Evolutionary conservation across 1,284 basidiomycete species (phyloP).

Genomic region (Cryptococcus hybrid): DNA sequence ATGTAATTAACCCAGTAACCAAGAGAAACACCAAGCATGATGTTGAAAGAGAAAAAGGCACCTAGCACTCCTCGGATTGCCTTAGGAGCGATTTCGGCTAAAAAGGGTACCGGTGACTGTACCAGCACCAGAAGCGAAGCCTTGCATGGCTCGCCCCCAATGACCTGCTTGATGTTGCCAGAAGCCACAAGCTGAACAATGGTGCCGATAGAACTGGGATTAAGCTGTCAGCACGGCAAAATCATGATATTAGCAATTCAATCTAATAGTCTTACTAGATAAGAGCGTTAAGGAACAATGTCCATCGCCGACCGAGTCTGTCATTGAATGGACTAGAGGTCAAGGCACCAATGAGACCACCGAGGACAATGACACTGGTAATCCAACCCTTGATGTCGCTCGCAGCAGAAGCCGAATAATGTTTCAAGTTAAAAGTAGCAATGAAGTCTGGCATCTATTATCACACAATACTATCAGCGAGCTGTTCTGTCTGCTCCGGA

Average conservation of each 20-base stretch:
- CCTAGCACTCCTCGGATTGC: slow-evolving; percentile 12
- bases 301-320: too few relatives aligned
- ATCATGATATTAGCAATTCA: too few relatives aligned
- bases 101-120: slow-evolving; percentile 8
- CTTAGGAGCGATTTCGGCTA: slow-evolving; percentile 11
- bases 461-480: too few relatives aligned
- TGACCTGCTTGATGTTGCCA: slow-evolving; percentile 7
- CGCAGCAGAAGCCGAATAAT: neutral
- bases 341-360: too few relatives aligned
- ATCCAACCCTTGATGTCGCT: neutral
- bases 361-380: neutral
- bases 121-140: slow-evolving; percentile 6
- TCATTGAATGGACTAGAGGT: too few relatives aligned
- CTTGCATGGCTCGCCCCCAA: slow-evolving; percentile 8
- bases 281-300: too few relatives aligned
- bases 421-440: neutral
- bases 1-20: slow-evolving; percentile 4
- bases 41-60: slow-evolving; percentile 11
- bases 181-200: slow-evolving; percentile 3
- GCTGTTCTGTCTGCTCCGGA: too few relatives aligned
- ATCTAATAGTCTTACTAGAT: too few relatives aligned
- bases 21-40: slow-evolving; percentile 13
- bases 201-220: slow-evolving; percentile 49
- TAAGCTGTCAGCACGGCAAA: too few relatives aligned
- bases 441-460: neutral